These are phyloP conservation scores for Penicillium glabrum DNA, from an alignment of 2,329 filamentous ascomycete species.

Conservation along the genomic window DNA sequence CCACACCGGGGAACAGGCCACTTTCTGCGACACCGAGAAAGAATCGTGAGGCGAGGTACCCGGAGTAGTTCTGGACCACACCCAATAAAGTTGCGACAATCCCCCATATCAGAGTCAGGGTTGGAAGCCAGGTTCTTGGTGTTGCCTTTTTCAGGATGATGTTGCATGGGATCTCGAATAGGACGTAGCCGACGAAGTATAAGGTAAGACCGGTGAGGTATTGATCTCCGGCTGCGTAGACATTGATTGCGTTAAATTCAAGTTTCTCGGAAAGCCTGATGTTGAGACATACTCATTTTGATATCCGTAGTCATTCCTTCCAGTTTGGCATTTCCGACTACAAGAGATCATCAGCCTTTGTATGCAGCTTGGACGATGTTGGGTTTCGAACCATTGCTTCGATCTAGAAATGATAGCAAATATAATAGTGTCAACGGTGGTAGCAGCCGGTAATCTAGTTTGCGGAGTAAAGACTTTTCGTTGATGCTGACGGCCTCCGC, in stretches of 20 bases:
- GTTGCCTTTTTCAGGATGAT: constrained; percentile 41
- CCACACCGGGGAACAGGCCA: constrained; percentile 55
- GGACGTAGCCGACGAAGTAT: constrained; percentile 40
- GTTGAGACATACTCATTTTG: constrained; percentile 34
- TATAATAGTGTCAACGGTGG: constrained; percentile 47
- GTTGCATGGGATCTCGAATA: constrained; percentile 45
- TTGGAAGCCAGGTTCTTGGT: constrained; percentile 40
- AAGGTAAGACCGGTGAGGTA: constrained; percentile 42
- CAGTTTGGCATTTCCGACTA: constrained; percentile 41
- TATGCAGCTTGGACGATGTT: background rate
- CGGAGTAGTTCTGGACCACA: constrained; percentile 49
- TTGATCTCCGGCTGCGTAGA: constrained; percentile 34
- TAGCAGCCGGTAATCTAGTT: constrained; percentile 45
- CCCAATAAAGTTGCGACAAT: constrained; percentile 53
- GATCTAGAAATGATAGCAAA: constrained; percentile 45
- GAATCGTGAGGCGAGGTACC: constrained; percentile 50
- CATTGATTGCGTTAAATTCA: background rate
- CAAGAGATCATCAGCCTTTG: background rate
- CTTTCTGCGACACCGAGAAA: constrained; percentile 55
- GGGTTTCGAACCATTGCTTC: constrained; percentile 38
- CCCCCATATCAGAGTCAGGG: constrained; percentile 50
- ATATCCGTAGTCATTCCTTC: constrained; percentile 40
- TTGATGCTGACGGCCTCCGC: constrained; percentile 30
- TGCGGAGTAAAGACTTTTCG: constrained; percentile 42
- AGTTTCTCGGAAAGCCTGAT: no score